These are phyloP conservation scores for Cryptomeria japonica DNA, from an alignment of 75 land plant genomes.

Conservation along the genomic window DNA sequence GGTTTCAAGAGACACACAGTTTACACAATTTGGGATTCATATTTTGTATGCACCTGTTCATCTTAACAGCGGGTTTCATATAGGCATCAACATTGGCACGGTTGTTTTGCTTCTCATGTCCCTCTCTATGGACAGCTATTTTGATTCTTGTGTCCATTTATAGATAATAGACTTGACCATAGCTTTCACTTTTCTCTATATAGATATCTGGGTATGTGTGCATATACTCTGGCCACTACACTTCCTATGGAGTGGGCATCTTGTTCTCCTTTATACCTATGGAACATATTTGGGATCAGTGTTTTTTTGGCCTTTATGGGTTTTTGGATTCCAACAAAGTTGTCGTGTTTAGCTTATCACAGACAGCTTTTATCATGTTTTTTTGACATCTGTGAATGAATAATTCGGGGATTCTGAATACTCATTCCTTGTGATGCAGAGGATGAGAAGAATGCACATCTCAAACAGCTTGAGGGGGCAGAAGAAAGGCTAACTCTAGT, in stretches of 20 bases:
- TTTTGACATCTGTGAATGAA: background rate
- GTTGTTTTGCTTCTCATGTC: too few relatives aligned
- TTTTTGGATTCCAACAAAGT: background rate
- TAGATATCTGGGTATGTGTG: too few relatives aligned
- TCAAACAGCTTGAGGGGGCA: constrained; percentile 80
- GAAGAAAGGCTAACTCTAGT: constrained; percentile 60
- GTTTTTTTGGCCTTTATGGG: background rate
- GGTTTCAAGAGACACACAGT: background rate
- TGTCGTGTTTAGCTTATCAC: background rate
- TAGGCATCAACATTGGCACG: background rate
- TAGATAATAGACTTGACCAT: too few relatives aligned
- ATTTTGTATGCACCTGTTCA: background rate
- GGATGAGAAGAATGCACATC: constrained; percentile 70
- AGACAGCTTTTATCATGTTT: background rate
- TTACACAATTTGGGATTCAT: background rate
- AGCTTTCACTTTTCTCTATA: too few relatives aligned
- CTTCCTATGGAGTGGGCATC: background rate
- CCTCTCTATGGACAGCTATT: too few relatives aligned
- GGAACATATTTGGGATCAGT: background rate
- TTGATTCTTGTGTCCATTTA: too few relatives aligned
- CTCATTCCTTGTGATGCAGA: constrained; percentile 19
- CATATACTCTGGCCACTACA: too few relatives aligned
- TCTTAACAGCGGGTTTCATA: background rate
- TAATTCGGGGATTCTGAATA: background rate
- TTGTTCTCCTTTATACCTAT: background rate